A percentile compares a stretch with the other conserved stretches of the same genome.
Conservation (phyloP, 179 eudicot species). For the Beta macrorhiza region DNA sequence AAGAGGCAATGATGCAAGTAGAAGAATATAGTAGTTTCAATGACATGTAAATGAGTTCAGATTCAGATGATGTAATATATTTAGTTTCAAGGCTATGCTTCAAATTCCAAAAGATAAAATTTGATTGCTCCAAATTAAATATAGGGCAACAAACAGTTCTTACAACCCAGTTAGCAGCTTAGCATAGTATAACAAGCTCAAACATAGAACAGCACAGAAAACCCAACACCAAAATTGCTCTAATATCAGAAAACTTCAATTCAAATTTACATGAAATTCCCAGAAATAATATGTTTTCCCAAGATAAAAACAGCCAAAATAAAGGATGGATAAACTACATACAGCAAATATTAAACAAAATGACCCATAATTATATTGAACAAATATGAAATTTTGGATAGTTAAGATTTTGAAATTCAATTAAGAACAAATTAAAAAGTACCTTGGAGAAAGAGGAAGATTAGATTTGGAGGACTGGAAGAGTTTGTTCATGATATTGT, state of each 20-base stretch:
- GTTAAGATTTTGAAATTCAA: background rate
- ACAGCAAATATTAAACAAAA: background rate
- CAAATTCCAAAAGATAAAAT: background rate
- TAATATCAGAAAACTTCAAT: background rate
- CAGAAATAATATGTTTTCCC: background rate
- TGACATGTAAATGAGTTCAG: background rate
- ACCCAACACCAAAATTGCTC: background rate
- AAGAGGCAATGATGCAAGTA: background rate
- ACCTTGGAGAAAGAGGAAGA: constrained; percentile 30
- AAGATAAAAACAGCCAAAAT: background rate
- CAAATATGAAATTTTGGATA: constrained; percentile 6
- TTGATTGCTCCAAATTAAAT: background rate
- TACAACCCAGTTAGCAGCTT: background rate
- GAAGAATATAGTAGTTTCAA: no score
- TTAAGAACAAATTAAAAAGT: background rate
- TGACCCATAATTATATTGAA: background rate
- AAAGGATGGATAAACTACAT: background rate
- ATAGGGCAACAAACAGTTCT: constrained; percentile 1
- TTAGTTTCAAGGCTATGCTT: background rate
- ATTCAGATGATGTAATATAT: background rate
- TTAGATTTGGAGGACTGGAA: constrained; percentile 53
- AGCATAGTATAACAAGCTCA: background rate
- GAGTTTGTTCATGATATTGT: constrained; percentile 71
- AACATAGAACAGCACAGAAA: background rate
- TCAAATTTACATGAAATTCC: background rate